Base-by-base conservation (phyloP, 2,329 filamentous ascomycete species). In the Neopestalotiopsis clavispora region DNA sequence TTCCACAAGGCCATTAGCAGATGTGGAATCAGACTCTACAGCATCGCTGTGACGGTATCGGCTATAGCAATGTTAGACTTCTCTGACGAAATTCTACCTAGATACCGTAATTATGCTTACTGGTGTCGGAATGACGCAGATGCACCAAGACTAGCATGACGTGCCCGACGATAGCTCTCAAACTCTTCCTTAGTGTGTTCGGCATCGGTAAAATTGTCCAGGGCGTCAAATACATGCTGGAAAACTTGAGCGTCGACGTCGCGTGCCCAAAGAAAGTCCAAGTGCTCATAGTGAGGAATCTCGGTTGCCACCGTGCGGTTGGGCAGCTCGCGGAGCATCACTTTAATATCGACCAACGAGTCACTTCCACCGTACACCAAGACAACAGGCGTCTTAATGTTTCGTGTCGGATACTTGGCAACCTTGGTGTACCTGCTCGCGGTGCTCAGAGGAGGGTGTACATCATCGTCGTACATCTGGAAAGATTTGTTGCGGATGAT, bases 381-480 rank as follows among this genome's bases (percentile, higher is more conserved):
- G 5, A 97, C 94, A 67, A 98, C 93, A 0, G 96, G 96, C 0
- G 96, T 98, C 77, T 94, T 95, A 84, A 99, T 99, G 78, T 99
- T 99, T 72, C 93, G 91, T 0, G 96, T 99, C 0, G 96, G 96
- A 74, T 98, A 99, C 78, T 93, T 95, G 74, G 96, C 94, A 5
- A 98, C 95, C 78, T 98, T 98, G 79, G 97, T 97, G 82, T 97
- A 97, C 75, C 95, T 94, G 76, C 89, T 91, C 67, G 88, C 88
- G 4, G 90, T 90, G 28, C 88, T 89, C 49, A 97, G 84, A 0
- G 92, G 92, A 34, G 91, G 91, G 68, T 94, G 92, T 0, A 96
- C 88, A 75, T 98, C 95, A 78, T 99, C 96, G 78, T 99, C 96
- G 80, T 95, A 98, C 93, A 99, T 98, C 80, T 99, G 96, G 80